A percentile compares a stretch with the other conserved stretches of the same genome.
These are phyloP conservation scores for Fraxinus platypoda DNA, from an alignment of 305 asterid genomes.

Conservation along the genomic window DNA sequence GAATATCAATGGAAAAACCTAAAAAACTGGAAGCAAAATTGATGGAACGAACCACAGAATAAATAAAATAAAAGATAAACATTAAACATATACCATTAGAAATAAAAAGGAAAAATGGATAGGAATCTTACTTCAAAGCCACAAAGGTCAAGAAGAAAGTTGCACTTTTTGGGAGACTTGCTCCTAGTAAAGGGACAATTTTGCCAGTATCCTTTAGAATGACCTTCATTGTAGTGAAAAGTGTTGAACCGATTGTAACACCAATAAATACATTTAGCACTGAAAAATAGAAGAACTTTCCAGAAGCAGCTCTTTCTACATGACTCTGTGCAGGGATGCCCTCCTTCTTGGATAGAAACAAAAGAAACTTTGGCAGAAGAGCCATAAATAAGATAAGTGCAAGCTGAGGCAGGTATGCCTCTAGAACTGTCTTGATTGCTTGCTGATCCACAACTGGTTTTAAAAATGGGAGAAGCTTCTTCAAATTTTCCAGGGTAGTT, in stretches of 20 bases:
- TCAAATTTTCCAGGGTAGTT: conserved; percentile 72
- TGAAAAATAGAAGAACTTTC: conserved; percentile 79
- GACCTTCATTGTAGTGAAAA: conserved; percentile 47
- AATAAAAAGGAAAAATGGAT: not conserved
- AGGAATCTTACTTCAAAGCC: conserved; percentile 70
- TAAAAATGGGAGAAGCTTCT: conserved; percentile 68
- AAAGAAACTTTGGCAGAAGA: conserved; percentile 62
- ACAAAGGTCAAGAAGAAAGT: conserved; percentile 93
- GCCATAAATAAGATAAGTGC: conserved; percentile 81
- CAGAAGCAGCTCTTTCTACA: conserved; percentile 79
- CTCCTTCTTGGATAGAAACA: conserved; percentile 81
- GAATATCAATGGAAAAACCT: not conserved
- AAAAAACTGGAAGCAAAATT: not conserved
- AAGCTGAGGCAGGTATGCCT: conserved; percentile 87
- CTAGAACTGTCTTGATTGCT: conserved; percentile 57
- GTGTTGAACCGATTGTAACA: conserved; percentile 72
- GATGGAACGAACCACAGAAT: not conserved
- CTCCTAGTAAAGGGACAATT: conserved; percentile 41
- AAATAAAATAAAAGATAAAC: not conserved
- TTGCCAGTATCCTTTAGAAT: conserved; percentile 51
- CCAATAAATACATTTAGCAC: conserved; percentile 86
- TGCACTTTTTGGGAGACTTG: conserved; percentile 86
- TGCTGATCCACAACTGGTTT: conserved; percentile 46
- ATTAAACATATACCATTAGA: not conserved
- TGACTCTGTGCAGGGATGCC: conserved; percentile 86